These are phyloP conservation scores for Acmispon strigosus DNA, from an alignment of 306 rosid species.

Conservation along the genomic window DNA sequence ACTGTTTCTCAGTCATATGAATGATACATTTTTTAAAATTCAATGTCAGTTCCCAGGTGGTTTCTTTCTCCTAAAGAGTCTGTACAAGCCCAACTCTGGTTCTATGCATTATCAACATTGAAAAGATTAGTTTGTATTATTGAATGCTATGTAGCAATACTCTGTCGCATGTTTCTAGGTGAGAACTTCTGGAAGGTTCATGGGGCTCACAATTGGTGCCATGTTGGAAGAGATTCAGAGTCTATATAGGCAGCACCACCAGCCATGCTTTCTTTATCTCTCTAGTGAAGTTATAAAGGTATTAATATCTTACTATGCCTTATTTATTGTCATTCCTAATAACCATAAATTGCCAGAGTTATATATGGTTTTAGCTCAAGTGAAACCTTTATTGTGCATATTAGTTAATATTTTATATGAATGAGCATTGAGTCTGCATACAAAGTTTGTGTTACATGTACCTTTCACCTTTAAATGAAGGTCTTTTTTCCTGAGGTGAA, in stretches of 20 bases:
- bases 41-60: conserved; percentile 31
- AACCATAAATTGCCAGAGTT: not conserved
- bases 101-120: conserved; percentile 27
- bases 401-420: not conserved
- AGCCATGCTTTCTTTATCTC: conserved; percentile 97
- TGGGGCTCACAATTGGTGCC: conserved; percentile 94
- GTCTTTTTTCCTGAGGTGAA: not conserved
- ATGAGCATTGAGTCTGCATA: not conserved
- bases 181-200: conserved; percentile 94
- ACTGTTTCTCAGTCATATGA: conserved; percentile 24
- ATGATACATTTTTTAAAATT: conserved; percentile 30
- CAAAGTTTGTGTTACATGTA: not conserved
- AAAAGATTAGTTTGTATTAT: conserved; percentile 30
- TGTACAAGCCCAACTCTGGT: conserved; percentile 30
- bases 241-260: conserved; percentile 86
- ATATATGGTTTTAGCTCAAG: not conserved
- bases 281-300: conserved; percentile 99
- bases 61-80: conserved; percentile 31
- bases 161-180: conserved; percentile 60
- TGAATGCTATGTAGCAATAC: conserved; percentile 35
- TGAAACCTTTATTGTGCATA: not conserved
- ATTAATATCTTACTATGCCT: not conserved
- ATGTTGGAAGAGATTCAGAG: conserved; percentile 97
- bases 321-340: not conserved
- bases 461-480: not conserved